phyloP scores from a whole-genome alignment of 306 rosid genomes.

The Cercis canadensis region DNA sequence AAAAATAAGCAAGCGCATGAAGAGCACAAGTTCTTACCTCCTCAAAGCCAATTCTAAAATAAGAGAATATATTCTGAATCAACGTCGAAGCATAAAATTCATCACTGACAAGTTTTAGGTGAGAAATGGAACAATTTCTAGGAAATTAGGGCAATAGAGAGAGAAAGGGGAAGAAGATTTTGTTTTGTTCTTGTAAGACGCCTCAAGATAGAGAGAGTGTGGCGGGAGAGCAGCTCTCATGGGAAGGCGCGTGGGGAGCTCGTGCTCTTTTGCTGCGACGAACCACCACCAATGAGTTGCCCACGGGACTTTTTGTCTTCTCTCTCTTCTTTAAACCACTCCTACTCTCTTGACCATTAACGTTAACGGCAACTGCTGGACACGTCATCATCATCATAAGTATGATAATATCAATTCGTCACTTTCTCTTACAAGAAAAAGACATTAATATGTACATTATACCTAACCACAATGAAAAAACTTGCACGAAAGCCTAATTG shows the following conservation, averaged over 20 bases:
- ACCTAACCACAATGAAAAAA: no score
- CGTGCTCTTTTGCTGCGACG: constrained; percentile 19
- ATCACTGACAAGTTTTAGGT: not conserved
- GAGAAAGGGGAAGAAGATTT: constrained; percentile 8
- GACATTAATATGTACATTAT: no score
- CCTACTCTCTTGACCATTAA: no score
- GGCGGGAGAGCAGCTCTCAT: constrained; percentile 54
- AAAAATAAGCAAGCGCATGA: not conserved
- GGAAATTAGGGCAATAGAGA: constrained; percentile 41
- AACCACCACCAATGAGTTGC: constrained; percentile 32
- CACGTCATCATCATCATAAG: no score
- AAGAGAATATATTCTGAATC: constrained; percentile 25
- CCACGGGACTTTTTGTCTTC: constrained; percentile 47
- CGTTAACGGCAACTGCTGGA: no score
- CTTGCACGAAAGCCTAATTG: no score
- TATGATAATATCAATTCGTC: no score
- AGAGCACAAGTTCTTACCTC: constrained; percentile 4
- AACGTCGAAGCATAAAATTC: not conserved
- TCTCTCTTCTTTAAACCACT: not conserved
- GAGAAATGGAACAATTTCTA: constrained; percentile 29
- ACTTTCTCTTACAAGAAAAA: no score
- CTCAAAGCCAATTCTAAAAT: constrained; percentile 3
- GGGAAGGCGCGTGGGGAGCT: constrained; percentile 55
- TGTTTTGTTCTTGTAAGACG: not conserved
- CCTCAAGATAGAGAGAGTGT: constrained; percentile 36